These are phyloP conservation scores for Oemleria cerasiformis DNA, from an alignment of 306 rosid species.

Conservation along the genomic window DNA sequence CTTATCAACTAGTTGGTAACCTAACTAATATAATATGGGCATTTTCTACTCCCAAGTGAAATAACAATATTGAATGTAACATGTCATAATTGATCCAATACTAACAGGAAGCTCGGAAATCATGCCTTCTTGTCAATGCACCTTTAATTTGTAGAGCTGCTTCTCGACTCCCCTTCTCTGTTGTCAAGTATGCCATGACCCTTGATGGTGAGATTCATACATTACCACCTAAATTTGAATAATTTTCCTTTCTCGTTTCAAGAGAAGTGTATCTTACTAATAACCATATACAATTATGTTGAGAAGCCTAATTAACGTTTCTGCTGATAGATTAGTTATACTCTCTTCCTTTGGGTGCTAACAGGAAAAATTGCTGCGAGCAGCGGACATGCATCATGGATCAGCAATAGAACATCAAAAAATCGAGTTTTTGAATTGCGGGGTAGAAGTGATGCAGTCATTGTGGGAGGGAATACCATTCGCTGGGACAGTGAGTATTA, in stretches of 20 bases:
- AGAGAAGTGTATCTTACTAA: background rate
- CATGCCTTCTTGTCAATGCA: slow-evolving; percentile 76
- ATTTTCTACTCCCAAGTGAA: background rate
- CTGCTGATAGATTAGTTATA: background rate
- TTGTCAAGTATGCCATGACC: slow-evolving; percentile 95
- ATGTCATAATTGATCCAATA: slow-evolving; percentile 22
- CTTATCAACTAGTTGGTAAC: background rate
- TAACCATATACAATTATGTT: background rate
- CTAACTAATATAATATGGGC: background rate
- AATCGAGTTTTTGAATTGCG: slow-evolving; percentile 69
- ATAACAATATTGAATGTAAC: background rate
- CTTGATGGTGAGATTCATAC: slow-evolving; percentile 73
- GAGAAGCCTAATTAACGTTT: background rate
- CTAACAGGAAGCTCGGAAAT: slow-evolving; percentile 73
- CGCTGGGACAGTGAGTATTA: slow-evolving; percentile 76
- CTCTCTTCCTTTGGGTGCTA: background rate
- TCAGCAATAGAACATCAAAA: slow-evolving; percentile 73
- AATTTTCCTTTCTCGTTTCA: background rate
- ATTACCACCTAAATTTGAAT: background rate
- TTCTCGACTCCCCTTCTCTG: slow-evolving; percentile 78
- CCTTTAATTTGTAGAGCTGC: slow-evolving; percentile 89
- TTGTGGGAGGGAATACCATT: slow-evolving; percentile 89
- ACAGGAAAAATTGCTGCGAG: slow-evolving; percentile 90
- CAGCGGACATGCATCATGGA: slow-evolving; percentile 85
- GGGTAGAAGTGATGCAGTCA: slow-evolving; percentile 88